These are phyloP conservation scores for Pyrenophora graminea DNA, from an alignment of 2,329 filamentous ascomycete species.

Conservation along the genomic window DNA sequence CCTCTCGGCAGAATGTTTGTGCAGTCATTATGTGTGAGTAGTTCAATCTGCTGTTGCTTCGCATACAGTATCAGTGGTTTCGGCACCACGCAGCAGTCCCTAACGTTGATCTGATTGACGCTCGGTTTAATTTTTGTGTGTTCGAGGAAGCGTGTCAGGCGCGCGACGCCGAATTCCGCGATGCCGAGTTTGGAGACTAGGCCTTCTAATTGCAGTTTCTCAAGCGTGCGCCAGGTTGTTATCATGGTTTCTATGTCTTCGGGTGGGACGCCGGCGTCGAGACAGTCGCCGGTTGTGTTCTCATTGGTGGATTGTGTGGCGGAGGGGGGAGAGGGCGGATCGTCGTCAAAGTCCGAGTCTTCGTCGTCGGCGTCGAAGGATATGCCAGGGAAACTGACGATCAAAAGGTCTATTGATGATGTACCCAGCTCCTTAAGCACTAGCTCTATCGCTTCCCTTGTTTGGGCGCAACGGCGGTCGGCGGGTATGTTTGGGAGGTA, in stretches of 20 bases:
- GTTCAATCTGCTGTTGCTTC: slow-evolving; percentile 79
- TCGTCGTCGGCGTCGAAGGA: slow-evolving; percentile 93
- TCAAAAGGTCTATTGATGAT: slow-evolving; percentile 78
- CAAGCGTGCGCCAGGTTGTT: slow-evolving; percentile 70
- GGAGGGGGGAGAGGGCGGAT: slow-evolving; percentile 26
- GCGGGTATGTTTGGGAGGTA: slow-evolving; percentile 75
- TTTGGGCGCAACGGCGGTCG: slow-evolving; percentile 69
- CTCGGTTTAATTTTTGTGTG: slow-evolving; percentile 72
- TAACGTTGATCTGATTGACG: slow-evolving; percentile 94
- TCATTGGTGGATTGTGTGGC: slow-evolving; percentile 39
- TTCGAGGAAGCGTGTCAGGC: slow-evolving; percentile 76
- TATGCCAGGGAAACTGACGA: slow-evolving; percentile 90
- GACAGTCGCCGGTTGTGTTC: slow-evolving; percentile 47
- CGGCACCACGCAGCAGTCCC: slow-evolving; percentile 94
- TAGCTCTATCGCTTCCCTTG: slow-evolving; percentile 75
- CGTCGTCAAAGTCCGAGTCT: slow-evolving; percentile 67
- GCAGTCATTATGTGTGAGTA: slow-evolving; percentile 92
- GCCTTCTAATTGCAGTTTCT: slow-evolving; percentile 72
- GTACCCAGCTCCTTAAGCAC: slow-evolving; percentile 81
- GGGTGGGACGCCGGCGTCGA: slow-evolving; percentile 43
- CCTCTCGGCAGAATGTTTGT: slow-evolving; percentile 87
- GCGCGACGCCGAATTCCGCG: slow-evolving; percentile 86
- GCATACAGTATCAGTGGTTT: slow-evolving; percentile 83
- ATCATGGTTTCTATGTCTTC: slow-evolving; percentile 66
- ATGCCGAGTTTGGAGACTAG: slow-evolving; percentile 78